Evolutionary conservation across 805 yeast genomes (phyloP), one percentile per base, ranked within the genome.

Genomic region (Starmera dryadoides): DNA sequence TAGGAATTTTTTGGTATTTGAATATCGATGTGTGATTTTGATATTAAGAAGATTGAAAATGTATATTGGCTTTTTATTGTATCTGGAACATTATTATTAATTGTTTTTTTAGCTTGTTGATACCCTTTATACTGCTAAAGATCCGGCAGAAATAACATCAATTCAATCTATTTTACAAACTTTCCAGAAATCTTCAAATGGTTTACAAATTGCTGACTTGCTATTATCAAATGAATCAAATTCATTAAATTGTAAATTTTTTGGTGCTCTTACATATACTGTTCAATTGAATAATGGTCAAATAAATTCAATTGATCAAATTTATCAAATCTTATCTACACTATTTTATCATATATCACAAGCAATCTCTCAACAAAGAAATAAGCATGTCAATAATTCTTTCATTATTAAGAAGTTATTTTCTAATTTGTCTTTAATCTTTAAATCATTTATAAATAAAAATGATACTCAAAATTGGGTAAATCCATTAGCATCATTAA

Each of bases 201-300:
- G 86, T 2, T 68, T 77, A 62, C 45, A 47, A 2, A 52, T 86
- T 19, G 95, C 89, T 0, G 66, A 71, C 28, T 47, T 59, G 30
- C 63, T 86, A 17, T 60, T 86, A 7, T 44, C 58, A 3, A 55
- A 59, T 29, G 38, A 53, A 3, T 21, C 23, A 21, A 21, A 21
- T 21, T 67, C 74, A 1, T 47, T 62, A 33, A 73, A 73, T 41
- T 74, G 79, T 44, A 76, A 78, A 51, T 86, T 81, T 55, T 81
- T 86, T 51, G 96, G 95, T 0, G 95, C 94, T 0, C 68, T 84
- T 41, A 86, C 95, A 0, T 78, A 76, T 42, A 73, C 86, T 0
- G 93, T 86, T 4, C 65, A 71, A 45, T 58, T 82, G 33, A 76
- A 74, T 10, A 23, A 38, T 6, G 31, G 38, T 19, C 37, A 41